These are phyloP conservation scores for Grosmannia clavigera DNA, from an alignment of 2,329 filamentous ascomycete genomes.

Conservation along the genomic window DNA sequence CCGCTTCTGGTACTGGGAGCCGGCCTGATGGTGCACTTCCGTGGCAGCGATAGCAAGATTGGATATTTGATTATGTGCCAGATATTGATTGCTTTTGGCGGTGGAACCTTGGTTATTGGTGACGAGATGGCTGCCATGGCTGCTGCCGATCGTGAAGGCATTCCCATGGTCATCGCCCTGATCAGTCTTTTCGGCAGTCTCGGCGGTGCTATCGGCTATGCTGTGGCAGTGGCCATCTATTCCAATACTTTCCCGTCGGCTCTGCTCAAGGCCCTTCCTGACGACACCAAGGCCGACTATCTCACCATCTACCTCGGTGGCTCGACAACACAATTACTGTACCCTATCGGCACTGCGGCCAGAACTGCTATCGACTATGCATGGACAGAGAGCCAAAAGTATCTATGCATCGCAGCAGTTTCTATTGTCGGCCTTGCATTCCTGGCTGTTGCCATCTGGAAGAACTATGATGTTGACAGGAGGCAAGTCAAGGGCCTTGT, in stretches of 20 bases:
- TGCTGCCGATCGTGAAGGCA: constrained; percentile 40
- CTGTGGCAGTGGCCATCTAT: constrained; percentile 50
- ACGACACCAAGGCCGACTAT: constrained; percentile 22
- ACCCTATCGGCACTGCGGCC: constrained; percentile 33
- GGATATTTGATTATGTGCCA: constrained; percentile 45
- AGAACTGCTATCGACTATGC: constrained; percentile 42
- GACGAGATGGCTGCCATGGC: constrained; percentile 48
- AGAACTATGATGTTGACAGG: constrained; percentile 1
- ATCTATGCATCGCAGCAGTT: constrained; percentile 32
- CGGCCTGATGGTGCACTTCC: constrained; percentile 44
- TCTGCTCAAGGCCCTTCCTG: constrained; percentile 36
- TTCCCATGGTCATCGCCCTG: constrained; percentile 44
- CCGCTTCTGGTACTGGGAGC: constrained; percentile 28
- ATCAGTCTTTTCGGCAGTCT: constrained; percentile 45
- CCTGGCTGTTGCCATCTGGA: constrained; percentile 4
- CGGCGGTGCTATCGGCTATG: constrained; percentile 43
- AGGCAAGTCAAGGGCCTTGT: constrained; percentile 7
- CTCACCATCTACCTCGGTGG: constrained; percentile 34
- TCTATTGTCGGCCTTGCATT: constrained; percentile 15
- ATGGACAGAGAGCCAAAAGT: constrained; percentile 34
- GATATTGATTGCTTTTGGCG: constrained; percentile 38
- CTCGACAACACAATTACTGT: constrained; percentile 36
- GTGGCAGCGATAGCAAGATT: constrained; percentile 32
- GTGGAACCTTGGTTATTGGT: constrained; percentile 43
- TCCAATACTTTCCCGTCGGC: constrained; percentile 39